Percentiles rank a stretch among this genome's conserved stretches.
These are phyloP conservation scores for Nidularia sp. DNA, from an alignment of 768 basidiomycete species.

Conservation along the genomic window DNA sequence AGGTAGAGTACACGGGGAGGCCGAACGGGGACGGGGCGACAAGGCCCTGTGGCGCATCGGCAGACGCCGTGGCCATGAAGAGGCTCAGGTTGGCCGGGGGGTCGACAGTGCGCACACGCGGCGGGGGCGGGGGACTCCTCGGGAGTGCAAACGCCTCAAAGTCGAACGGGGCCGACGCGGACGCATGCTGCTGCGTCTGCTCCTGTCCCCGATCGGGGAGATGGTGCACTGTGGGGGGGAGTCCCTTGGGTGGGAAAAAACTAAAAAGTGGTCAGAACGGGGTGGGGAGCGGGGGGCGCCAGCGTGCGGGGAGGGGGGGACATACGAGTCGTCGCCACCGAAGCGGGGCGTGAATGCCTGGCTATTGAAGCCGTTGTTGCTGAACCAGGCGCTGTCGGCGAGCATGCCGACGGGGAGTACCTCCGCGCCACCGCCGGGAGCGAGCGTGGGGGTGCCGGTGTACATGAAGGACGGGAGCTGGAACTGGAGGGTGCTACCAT, in stretches of 20 bases:
- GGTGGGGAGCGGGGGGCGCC: neutral
- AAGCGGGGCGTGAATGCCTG: neutral
- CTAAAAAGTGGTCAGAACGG: neutral
- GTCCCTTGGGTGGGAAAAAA: neutral
- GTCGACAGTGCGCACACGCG: neutral
- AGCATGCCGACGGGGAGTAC: slow-evolving; percentile 50
- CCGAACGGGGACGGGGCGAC: slow-evolving; percentile 24
- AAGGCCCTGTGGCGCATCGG: neutral
- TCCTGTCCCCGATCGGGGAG: slow-evolving; percentile 3
- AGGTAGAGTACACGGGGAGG: slow-evolving; percentile 77
- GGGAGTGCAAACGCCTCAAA: slow-evolving; percentile 9
- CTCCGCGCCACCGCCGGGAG: slow-evolving; percentile 72
- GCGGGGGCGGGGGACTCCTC: slow-evolving; percentile 2
- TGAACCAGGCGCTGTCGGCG: slow-evolving; percentile 44
- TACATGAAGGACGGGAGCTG: slow-evolving; percentile 68
- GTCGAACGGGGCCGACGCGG: slow-evolving; percentile 19
- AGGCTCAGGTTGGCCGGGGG: neutral
- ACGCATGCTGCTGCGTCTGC: slow-evolving; percentile 3
- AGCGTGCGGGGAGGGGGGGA: neutral
- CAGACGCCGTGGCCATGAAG: neutral
- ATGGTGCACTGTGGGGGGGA: neutral
- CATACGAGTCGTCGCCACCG: neutral
- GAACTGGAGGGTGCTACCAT: slow-evolving; percentile 26
- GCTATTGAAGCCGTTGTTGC: slow-evolving; percentile 30
- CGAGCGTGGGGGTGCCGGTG: slow-evolving; percentile 52